phyloP scores from a whole-genome alignment of 179 eudicot genomes.

The Beta corolliflora region DNA sequence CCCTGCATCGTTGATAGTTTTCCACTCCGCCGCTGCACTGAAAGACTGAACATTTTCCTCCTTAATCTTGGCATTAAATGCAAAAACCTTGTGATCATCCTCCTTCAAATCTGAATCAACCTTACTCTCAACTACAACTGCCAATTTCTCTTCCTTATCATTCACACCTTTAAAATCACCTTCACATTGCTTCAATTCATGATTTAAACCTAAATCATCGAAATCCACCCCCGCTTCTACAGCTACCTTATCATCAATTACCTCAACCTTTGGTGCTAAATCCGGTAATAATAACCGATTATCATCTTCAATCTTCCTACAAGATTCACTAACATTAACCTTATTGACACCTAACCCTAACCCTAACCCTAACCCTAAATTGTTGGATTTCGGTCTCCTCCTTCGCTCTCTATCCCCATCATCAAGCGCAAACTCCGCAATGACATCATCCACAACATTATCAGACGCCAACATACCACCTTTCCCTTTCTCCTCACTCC shows the following conservation, averaged over 20 bases:
- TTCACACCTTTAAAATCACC: constrained; percentile 27
- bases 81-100: constrained; percentile 36
- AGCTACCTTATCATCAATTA: constrained; percentile 18
- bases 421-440: constrained; percentile 88
- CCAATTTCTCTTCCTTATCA: constrained; percentile 23
- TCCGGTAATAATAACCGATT: constrained; percentile 13
- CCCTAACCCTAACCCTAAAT: constrained; percentile 29
- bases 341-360: background rate
- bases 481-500: constrained; percentile 39
- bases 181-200: constrained; percentile 4
- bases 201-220: constrained; percentile 16
- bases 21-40: constrained; percentile 66
- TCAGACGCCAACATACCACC: constrained; percentile 43
- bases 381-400: constrained; percentile 44
- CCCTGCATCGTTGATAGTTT: constrained; percentile 48
- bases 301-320: constrained; percentile 12
- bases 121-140: background rate
- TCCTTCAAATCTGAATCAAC: constrained; percentile 26
- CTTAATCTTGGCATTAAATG: constrained; percentile 73
- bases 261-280: constrained; percentile 22
- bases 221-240: constrained; percentile 25
- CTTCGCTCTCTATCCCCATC: constrained; percentile 74
- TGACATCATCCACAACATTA: constrained; percentile 85
- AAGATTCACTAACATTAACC: constrained; percentile 30
- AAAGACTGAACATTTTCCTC: constrained; percentile 55